Evolutionary conservation across 202 grass and related monocot species (phyloP).

Genomic region (Cymbopogon flexuosus): DNA sequence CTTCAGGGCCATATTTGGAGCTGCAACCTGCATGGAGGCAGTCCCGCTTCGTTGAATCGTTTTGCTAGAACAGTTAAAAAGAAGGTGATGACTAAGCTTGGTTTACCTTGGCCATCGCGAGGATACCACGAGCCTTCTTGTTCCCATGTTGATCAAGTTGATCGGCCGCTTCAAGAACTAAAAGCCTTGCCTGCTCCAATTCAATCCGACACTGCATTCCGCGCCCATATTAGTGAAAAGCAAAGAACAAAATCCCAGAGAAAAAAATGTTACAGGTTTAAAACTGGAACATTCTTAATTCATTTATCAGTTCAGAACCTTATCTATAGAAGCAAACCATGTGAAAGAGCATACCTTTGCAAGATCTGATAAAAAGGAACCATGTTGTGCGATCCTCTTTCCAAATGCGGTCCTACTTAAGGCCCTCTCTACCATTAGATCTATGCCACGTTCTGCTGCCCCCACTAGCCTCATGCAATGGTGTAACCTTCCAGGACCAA

Average conservation of each 20-base stretch:
- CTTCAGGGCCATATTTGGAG: constrained; percentile 88
- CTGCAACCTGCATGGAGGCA: constrained; percentile 52
- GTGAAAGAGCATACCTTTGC: constrained; percentile 47
- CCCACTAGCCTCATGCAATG: constrained; percentile 92
- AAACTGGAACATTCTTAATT: not conserved
- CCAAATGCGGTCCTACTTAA: constrained; percentile 72
- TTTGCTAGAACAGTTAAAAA: not conserved
- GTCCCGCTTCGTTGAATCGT: not conserved
- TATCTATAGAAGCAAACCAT: not conserved
- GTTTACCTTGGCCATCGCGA: constrained; percentile 94
- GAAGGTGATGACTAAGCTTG: not conserved
- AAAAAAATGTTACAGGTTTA: not conserved
- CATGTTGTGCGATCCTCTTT: constrained; percentile 81
- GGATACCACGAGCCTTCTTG: constrained; percentile 70
- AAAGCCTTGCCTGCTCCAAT: constrained; percentile 82
- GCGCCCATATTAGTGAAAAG: not conserved
- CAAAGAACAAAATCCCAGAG: not conserved
- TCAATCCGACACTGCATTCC: constrained; percentile 74
- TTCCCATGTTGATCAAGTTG: constrained; percentile 81
- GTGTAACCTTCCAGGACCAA: constrained; percentile 90
- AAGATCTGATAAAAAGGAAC: constrained; percentile 79
- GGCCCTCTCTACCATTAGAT: constrained; percentile 79
- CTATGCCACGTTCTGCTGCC: constrained; percentile 84
- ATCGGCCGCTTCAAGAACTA: constrained; percentile 83
- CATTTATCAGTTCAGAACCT: not conserved